Conservation (phyloP, 1,284 basidiomycete genomes). For the Tilletia setariae region DNA sequence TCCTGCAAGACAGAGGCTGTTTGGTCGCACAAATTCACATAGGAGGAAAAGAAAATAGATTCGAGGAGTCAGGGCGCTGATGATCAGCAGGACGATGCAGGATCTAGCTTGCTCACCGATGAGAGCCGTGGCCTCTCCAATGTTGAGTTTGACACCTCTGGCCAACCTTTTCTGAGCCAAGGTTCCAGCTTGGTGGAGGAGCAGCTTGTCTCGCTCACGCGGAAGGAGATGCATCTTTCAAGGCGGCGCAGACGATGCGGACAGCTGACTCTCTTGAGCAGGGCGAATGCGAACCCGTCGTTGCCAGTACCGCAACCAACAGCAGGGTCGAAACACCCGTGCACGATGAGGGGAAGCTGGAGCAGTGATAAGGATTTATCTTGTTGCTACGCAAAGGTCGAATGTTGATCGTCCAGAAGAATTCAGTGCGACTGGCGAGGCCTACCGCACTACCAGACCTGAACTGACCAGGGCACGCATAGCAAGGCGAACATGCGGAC, state of each 20-base stretch:
- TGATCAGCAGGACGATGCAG: background rate
- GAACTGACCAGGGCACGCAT: too few species aligned
- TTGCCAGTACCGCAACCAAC: too few species aligned
- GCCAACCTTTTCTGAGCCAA: slow-evolving; percentile 93
- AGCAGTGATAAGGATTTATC: too few species aligned
- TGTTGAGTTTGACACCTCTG: slow-evolving; percentile 79
- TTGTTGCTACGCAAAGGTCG: too few species aligned
- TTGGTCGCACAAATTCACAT: background rate
- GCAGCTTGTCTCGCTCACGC: slow-evolving; percentile 49
- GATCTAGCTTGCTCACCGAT: slow-evolving; percentile 59
- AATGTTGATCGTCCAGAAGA: too few species aligned
- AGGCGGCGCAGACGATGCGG: background rate
- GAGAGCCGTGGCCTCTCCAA: slow-evolving; percentile 81
- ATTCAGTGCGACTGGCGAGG: too few species aligned
- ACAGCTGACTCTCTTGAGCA: background rate
- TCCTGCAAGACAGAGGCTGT: slow-evolving; percentile 79
- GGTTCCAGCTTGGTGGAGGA: slow-evolving; percentile 51
- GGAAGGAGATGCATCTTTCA: slow-evolving; percentile 49
- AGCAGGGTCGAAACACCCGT: too few species aligned
- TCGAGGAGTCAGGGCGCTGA: background rate
- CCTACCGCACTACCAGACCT: too few species aligned
- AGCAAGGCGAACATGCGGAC: background rate
- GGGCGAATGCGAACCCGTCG: background rate
- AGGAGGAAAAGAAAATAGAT: background rate
- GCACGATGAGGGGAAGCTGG: too few species aligned